Evolutionary conservation across 2,329 filamentous ascomycete genomes (phyloP).

Genomic region (Xylariaceae sp.): DNA sequence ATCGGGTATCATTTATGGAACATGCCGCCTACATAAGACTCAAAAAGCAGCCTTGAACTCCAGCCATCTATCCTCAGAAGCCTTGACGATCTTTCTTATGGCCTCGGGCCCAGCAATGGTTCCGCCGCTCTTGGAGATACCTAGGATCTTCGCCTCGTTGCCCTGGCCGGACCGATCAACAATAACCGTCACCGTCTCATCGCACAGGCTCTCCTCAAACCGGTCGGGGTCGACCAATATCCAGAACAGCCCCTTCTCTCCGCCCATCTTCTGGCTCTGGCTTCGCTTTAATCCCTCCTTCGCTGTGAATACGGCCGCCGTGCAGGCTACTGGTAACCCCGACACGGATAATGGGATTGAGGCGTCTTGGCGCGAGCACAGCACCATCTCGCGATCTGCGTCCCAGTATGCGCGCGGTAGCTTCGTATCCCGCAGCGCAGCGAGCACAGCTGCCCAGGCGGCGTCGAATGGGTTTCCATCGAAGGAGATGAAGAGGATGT

Average conservation of each 20-base stretch:
- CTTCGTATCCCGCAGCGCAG: slow-evolving; percentile 72
- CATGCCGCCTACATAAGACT: slow-evolving; percentile 9
- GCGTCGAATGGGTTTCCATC: slow-evolving; percentile 91
- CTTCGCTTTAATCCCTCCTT: slow-evolving; percentile 46
- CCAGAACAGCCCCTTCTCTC: slow-evolving; percentile 53
- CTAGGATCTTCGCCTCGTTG: slow-evolving; percentile 55
- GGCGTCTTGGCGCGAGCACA: slow-evolving; percentile 61
- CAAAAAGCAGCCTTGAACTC: slow-evolving; percentile 41
- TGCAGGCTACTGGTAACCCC: slow-evolving; percentile 70
- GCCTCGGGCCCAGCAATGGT: slow-evolving; percentile 61
- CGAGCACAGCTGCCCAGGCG: slow-evolving; percentile 78
- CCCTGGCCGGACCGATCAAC: slow-evolving; percentile 57
- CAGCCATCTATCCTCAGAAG: slow-evolving; percentile 62
- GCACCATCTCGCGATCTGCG: slow-evolving; percentile 68
- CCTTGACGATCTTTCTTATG: slow-evolving; percentile 54
- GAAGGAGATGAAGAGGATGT: slow-evolving; percentile 89
- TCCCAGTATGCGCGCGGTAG: slow-evolving; percentile 82
- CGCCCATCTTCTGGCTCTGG: slow-evolving; percentile 38
- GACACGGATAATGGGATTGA: slow-evolving; percentile 55
- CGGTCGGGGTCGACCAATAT: slow-evolving; percentile 83
- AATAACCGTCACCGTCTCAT: slow-evolving; percentile 77
- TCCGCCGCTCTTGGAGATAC: slow-evolving; percentile 81
- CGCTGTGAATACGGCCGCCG: slow-evolving; percentile 72
- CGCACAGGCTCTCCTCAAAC: slow-evolving; percentile 80
- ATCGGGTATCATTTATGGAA: slow-evolving; percentile 19